Percentiles rank a stretch among this genome's conserved stretches.
phyloP scores from a whole-genome alignment of 2,329 filamentous ascomycete species.

The Colletotrichum noveboracense region DNA sequence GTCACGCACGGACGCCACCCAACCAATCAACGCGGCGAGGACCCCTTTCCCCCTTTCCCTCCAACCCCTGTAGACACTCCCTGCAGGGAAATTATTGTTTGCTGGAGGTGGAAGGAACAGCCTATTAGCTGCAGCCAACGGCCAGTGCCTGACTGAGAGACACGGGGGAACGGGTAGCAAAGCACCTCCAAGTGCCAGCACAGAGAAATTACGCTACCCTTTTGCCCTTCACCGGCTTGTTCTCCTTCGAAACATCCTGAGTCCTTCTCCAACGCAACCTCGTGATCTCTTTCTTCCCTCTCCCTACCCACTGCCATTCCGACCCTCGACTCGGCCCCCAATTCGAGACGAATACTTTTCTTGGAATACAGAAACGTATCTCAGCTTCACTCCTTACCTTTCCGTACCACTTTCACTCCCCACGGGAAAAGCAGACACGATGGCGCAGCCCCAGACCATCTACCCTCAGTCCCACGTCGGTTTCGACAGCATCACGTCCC shows the following conservation, averaged over 20 bases:
- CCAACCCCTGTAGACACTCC: conserved; percentile 42
- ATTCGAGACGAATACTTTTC: conserved; percentile 32
- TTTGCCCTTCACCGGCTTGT: conserved; percentile 23
- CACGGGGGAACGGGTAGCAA: conserved; percentile 16
- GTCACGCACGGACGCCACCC: neutral
- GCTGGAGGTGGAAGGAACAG: conserved; percentile 41
- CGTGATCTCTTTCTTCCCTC: conserved; percentile 13
- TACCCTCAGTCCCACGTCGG: conserved; percentile 98
- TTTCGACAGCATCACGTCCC: conserved; percentile 99
- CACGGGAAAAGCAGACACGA: conserved; percentile 40
- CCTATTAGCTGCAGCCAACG: conserved; percentile 24
- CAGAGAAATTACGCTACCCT: conserved; percentile 36
- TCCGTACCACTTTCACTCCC: conserved; percentile 34
- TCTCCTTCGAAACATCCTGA: conserved; percentile 23
- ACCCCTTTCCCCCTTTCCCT: conserved; percentile 45
- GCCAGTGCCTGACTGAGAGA: conserved; percentile 19
- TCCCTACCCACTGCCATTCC: conserved; percentile 17
- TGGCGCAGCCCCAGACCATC: conserved; percentile 67
- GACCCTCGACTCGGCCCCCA: conserved; percentile 28
- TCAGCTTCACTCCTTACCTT: conserved; percentile 31
- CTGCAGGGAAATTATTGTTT: conserved; percentile 55
- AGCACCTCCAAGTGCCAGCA: conserved; percentile 32
- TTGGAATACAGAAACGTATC: conserved; percentile 36
- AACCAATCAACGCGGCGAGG: conserved; percentile 20
- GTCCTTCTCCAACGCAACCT: conserved; percentile 10